phyloP scores from a whole-genome alignment of 768 basidiomycete genomes.

The Cystobasidium tubakii region DNA sequence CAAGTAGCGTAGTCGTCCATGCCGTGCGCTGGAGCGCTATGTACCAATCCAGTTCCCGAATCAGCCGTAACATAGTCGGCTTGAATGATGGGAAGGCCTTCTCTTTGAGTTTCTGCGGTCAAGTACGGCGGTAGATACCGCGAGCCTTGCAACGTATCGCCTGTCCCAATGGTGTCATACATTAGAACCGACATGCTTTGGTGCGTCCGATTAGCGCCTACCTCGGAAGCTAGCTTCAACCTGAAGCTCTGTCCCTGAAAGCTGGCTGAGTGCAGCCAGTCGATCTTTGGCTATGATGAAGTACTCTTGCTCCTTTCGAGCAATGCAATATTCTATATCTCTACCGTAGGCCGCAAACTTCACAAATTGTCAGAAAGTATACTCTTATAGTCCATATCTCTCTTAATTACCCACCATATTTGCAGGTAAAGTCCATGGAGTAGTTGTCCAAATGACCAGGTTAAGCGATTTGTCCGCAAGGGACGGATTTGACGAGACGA shows the following conservation, averaged over 20 bases:
- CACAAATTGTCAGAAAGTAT: conserved; percentile 7
- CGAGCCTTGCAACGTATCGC: conserved; percentile 55
- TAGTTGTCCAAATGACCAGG: conserved; percentile 90
- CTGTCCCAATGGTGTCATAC: conserved; percentile 56
- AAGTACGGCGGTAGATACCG: conserved; percentile 44
- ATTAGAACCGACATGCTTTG: too few species aligned
- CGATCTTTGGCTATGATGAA: conserved; percentile 51
- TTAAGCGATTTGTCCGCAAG: conserved; percentile 49
- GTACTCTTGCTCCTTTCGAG: conserved; percentile 47
- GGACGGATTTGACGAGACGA: not conserved
- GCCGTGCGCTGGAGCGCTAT: conserved; percentile 91
- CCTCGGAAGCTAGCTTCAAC: not conserved
- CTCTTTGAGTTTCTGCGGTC: conserved; percentile 31
- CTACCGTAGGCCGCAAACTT: conserved; percentile 84
- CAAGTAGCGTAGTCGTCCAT: conserved; percentile 82
- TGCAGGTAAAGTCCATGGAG: conserved; percentile 91
- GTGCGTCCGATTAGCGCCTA: not conserved
- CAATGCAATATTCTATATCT: conserved; percentile 63
- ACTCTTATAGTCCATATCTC: too few species aligned
- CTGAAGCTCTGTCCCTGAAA: conserved; percentile 43
- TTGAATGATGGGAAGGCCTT: conserved; percentile 54
- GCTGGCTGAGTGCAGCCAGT: conserved; percentile 46
- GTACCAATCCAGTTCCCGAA: conserved; percentile 92
- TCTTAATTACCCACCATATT: conserved; percentile 66
- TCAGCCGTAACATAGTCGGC: conserved; percentile 72